Evolutionary conservation across 805 yeast genomes (phyloP).

Genomic region (Suhomyces canberraensis): DNA sequence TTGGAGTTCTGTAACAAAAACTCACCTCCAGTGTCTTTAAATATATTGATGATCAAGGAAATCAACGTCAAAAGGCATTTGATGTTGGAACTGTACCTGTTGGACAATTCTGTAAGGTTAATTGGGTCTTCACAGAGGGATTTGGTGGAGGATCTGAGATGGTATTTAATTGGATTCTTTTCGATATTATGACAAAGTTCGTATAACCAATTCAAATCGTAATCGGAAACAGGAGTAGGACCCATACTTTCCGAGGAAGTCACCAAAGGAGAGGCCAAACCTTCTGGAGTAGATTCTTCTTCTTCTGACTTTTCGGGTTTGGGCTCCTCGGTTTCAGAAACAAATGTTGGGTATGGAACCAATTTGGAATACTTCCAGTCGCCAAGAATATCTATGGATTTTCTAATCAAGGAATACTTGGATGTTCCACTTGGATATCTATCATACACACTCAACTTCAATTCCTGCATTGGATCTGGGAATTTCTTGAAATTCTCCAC

Average conservation of each 20-base stretch:
- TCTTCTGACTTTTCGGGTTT: not conserved
- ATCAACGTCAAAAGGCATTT: constrained; percentile 23
- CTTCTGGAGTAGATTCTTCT: not conserved
- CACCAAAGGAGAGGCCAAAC: not conserved
- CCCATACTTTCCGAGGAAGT: not conserved
- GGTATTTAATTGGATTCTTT: constrained; percentile 46
- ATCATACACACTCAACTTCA: constrained; percentile 37
- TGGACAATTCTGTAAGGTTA: constrained; percentile 32
- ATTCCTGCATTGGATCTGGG: constrained; percentile 41
- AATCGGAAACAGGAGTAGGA: constrained; percentile 2
- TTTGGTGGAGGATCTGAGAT: constrained; percentile 40
- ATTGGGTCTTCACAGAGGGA: constrained; percentile 30
- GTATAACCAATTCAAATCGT: constrained; percentile 32
- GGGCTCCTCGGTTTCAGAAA: constrained; percentile 1
- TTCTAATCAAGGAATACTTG: constrained; percentile 41
- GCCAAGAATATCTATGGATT: constrained; percentile 33
- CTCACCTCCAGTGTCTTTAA: constrained; percentile 30
- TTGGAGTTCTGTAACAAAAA: constrained; percentile 35
- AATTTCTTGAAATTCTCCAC: constrained; percentile 31
- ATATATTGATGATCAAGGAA: constrained; percentile 27
- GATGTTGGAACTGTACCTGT: constrained; percentile 15
- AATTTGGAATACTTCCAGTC: constrained; percentile 38
- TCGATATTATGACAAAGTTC: constrained; percentile 45
- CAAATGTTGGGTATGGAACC: constrained; percentile 33
- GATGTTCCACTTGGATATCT: constrained; percentile 56